Conservation (phyloP, 1,139 yeast species). For the Taphrina flavorubra region DNA sequence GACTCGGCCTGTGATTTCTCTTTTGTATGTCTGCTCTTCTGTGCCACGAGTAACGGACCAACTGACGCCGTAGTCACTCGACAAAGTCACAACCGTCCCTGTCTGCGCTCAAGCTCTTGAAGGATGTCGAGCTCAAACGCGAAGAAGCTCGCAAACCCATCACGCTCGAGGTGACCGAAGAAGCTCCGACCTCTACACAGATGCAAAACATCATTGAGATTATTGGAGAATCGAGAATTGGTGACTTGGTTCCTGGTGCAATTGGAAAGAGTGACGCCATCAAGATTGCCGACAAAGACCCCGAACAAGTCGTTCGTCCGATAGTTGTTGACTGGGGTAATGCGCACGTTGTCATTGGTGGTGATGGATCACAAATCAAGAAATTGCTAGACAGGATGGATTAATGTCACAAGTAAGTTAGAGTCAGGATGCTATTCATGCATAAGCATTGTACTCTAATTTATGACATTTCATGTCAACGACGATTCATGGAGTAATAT, state of each 20-base stretch:
- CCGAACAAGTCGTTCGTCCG: constrained; percentile 19
- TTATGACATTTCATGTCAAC: too few species aligned
- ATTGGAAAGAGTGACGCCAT: constrained; percentile 27
- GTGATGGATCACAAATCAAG: constrained; percentile 29
- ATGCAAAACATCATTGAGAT: constrained; percentile 33
- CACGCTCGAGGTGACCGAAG: constrained; percentile 34
- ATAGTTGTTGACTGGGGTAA: constrained; percentile 37
- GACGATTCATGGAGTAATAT: too few species aligned
- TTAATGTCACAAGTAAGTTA: background rate
- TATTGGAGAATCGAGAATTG: constrained; percentile 19
- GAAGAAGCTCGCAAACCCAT: constrained; percentile 20
- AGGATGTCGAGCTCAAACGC: constrained; percentile 30
- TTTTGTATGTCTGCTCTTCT: constrained; percentile 14
- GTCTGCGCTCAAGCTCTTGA: constrained; percentile 27
- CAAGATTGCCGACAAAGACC: constrained; percentile 20
- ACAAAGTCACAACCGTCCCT: constrained; percentile 22
- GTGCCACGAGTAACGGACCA: too few species aligned
- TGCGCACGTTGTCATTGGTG: constrained; percentile 36
- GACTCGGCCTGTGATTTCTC: constrained; percentile 33
- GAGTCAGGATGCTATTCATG: too few species aligned
- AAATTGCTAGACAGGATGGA: constrained; percentile 23
- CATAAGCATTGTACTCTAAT: too few species aligned
- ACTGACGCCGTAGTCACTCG: constrained; percentile 17
- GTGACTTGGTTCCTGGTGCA: constrained; percentile 32
- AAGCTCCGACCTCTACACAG: constrained; percentile 37